Evolutionary conservation across 2,329 filamentous ascomycete species (phyloP).

Genomic region (Fonsecaea erecta): DNA sequence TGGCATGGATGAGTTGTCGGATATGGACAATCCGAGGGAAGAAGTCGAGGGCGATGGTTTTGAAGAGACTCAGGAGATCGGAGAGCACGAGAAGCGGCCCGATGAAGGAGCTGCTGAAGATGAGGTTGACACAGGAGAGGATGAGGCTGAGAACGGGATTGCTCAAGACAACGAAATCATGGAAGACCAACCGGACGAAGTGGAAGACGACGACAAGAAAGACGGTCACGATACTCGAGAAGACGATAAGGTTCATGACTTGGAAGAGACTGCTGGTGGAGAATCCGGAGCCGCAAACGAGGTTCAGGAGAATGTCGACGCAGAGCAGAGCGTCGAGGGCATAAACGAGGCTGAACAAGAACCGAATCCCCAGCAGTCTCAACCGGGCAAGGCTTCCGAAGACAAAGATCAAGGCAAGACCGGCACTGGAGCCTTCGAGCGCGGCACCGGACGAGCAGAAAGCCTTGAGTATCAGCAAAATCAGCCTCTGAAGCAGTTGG

Average conservation of each 20-base stretch:
- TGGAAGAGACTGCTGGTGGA: conserved; percentile 53
- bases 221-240: conserved; percentile 28
- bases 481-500: conserved; percentile 90
- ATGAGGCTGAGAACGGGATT: conserved; percentile 43
- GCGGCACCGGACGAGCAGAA: conserved; percentile 34
- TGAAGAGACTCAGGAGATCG: conserved; percentile 41
- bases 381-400: conserved; percentile 32
- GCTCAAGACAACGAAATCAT: conserved; percentile 44
- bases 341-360: conserved; percentile 33
- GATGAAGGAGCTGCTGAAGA: conserved; percentile 42
- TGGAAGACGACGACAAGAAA: conserved; percentile 47
- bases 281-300: conserved; percentile 50
- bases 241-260: conserved; percentile 50
- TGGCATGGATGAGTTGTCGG: conserved; percentile 61
- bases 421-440: conserved; percentile 33
- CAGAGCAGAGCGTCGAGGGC: conserved; percentile 40
- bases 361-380: conserved; percentile 31
- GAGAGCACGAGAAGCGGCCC: conserved; percentile 35
- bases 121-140: conserved; percentile 41
- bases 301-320: conserved; percentile 45
- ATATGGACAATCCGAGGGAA: conserved; percentile 52
- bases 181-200: conserved; percentile 44
- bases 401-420: conserved; percentile 34
- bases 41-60: conserved; percentile 43
- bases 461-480: conserved; percentile 45